These are phyloP conservation scores for Artemisia argyi DNA, from an alignment of 129 eudicot species.

Conservation along the genomic window DNA sequence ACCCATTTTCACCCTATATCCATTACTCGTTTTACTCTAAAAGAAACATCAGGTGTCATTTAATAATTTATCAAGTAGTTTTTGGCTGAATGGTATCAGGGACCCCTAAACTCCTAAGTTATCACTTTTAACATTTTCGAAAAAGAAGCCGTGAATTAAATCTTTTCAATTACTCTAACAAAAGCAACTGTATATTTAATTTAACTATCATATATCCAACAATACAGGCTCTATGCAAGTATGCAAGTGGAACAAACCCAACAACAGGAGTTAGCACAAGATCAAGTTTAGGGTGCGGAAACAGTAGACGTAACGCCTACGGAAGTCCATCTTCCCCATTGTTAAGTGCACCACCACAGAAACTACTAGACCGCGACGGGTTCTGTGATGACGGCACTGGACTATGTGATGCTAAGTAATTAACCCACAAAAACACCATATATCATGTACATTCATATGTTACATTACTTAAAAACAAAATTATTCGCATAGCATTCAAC, in stretches of 20 bases:
- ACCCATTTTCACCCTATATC: no score
- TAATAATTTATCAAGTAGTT: no score
- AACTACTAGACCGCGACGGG: constrained; percentile 88
- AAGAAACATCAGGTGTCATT: no score
- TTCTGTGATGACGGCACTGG: constrained; percentile 81
- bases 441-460: not conserved
- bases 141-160: no score
- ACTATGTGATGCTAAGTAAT: constrained; percentile 73
- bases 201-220: no score
- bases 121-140: no score
- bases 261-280: constrained; percentile 90
- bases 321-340: constrained; percentile 95
- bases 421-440: not conserved
- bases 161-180: no score
- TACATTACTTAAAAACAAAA: not conserved
- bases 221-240: constrained; percentile 90
- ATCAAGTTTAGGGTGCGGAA: constrained; percentile 92
- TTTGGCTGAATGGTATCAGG: no score
- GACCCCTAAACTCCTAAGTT: no score
- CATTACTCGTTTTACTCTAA: not conserved
- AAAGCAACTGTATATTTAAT: no score
- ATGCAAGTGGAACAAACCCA: constrained; percentile 95
- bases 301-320: constrained; percentile 82
- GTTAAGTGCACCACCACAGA: constrained; percentile 91
- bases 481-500: not conserved